Evolutionary conservation across 176 grass and related monocot genomes (phyloP), one percentile per base, ranked within the genome.

Genomic region (Oryza rufipogon): DNA sequence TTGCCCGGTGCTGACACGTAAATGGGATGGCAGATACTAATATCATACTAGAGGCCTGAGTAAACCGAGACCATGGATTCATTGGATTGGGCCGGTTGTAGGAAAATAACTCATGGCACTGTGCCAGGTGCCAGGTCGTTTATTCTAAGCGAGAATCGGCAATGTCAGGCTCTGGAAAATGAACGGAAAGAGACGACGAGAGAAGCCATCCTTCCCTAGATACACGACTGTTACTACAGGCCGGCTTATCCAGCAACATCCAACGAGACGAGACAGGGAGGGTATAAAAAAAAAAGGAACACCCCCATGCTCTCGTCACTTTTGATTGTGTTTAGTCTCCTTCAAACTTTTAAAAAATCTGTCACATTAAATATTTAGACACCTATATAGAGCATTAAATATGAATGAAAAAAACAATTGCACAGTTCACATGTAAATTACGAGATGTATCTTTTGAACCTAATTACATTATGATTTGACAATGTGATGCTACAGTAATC

Each of bases 51-150:
- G 26, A 30, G 14, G 13, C 30, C 11, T 25, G 41, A 45, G 4
- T 77, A 77, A 77, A 63, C n/a, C 34, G 20, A 77, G n/a, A 11
- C n/a, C 3, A 28, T 13, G 70, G 39, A 73, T 48, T 73, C 39
- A 1, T 41, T 71, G 20, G 19, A 5, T 39, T 22, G 68, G 11
- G 10, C 13, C 19, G 54, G 6, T n/a, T 58, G 6, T 58, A 58
- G 34, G 34, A 7, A 4, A 13, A 32, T 73, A 26, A 13, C 22
- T 22, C 25, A 67, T 58, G 54, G 16, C 7, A 8, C 17, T 58
- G 52, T 56, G 54, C 4, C 6, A 58, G 54, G 54, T 19, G 63
- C 9, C 60, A 47, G 14, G 23, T 78, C 61, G 60, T 19, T 8
- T 20, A 42, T 28, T 78, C 38, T 44, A 44, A 44, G 9, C 8